phyloP scores from a whole-genome alignment of 164 flowering plant genomes.

The Nymphaea thermarum region DNA sequence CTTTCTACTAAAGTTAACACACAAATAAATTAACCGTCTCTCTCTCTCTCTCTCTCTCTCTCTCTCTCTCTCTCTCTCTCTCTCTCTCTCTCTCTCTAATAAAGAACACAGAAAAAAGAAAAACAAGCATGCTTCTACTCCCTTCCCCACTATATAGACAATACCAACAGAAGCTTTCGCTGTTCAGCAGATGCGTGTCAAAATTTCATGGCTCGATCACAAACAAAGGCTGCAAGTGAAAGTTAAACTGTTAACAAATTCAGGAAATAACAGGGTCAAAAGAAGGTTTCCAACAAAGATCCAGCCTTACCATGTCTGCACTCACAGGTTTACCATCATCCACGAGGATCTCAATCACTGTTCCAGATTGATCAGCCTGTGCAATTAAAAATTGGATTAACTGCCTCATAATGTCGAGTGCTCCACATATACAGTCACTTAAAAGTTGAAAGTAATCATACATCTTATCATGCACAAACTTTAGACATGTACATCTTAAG shows the following conservation, averaged over 20 bases:
- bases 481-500: not conserved
- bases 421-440: not conserved
- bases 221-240: constrained; percentile 43
- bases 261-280: constrained; percentile 3
- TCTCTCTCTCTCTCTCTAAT: no score
- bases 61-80: no score
- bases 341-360: constrained; percentile 32
- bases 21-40: no score
- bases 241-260: not conserved
- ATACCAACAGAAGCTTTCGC: no score
- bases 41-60: no score
- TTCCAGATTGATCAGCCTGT: constrained; percentile 56
- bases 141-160: no score
- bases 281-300: constrained; percentile 3
- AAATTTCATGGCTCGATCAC: constrained; percentile 33
- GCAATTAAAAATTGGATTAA: not conserved
- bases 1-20: no score
- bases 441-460: not conserved
- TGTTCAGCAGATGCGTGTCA: not conserved
- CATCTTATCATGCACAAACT: not conserved
- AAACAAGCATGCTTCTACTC: no score
- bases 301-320: constrained; percentile 29
- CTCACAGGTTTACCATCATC: constrained; percentile 57
- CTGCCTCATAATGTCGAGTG: not conserved
- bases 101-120: no score